These are phyloP conservation scores for Aspergillus ochraceus DNA, from an alignment of 2,329 filamentous ascomycete species.

Conservation along the genomic window DNA sequence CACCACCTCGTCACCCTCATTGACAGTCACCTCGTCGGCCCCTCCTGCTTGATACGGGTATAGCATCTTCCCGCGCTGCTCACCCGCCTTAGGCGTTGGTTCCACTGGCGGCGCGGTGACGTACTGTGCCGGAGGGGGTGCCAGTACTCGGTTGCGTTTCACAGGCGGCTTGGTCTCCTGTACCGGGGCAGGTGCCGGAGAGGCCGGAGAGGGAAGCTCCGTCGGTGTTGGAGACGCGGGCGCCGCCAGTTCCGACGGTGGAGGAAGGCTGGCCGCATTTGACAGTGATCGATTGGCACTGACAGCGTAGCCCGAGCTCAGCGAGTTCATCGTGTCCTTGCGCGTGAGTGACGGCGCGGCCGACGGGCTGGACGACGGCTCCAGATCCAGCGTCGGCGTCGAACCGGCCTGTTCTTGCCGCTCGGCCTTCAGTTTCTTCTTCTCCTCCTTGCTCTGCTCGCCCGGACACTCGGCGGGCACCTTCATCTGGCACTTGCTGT, in stretches of 20 bases:
- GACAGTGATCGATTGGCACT: conserved; percentile 76
- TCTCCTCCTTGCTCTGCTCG: conserved; percentile 89
- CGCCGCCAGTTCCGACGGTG: conserved; percentile 47
- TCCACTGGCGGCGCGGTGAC: conserved; percentile 62
- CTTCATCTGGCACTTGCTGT: conserved; percentile 99
- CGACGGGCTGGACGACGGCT: conserved; percentile 39
- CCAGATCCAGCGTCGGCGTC: conserved; percentile 38
- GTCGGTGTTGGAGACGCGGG: conserved; percentile 20
- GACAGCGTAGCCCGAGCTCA: conserved; percentile 83
- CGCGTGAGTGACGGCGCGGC: conserved; percentile 70
- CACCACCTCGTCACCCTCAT: conserved; percentile 74
- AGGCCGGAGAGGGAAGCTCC: conserved; percentile 13
- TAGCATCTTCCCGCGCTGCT: conserved; percentile 81
- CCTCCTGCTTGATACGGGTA: conserved; percentile 81
- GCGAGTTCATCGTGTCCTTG: conserved; percentile 84
- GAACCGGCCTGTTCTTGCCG: conserved; percentile 76
- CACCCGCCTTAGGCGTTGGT: conserved; percentile 45
- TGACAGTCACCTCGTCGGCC: conserved; percentile 76
- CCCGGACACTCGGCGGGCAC: conserved; percentile 94
- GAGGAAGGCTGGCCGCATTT: conserved; percentile 53
- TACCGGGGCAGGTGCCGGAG: conserved; percentile 19
- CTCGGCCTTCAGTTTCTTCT: conserved; percentile 86
- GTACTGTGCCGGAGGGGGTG: conserved; percentile 82
- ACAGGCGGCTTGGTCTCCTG: conserved; percentile 27
- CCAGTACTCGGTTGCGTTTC: conserved; percentile 72